These are phyloP conservation scores for Kwoniella newhampshirensis DNA, from an alignment of 768 basidiomycete genomes.

Conservation along the genomic window DNA sequence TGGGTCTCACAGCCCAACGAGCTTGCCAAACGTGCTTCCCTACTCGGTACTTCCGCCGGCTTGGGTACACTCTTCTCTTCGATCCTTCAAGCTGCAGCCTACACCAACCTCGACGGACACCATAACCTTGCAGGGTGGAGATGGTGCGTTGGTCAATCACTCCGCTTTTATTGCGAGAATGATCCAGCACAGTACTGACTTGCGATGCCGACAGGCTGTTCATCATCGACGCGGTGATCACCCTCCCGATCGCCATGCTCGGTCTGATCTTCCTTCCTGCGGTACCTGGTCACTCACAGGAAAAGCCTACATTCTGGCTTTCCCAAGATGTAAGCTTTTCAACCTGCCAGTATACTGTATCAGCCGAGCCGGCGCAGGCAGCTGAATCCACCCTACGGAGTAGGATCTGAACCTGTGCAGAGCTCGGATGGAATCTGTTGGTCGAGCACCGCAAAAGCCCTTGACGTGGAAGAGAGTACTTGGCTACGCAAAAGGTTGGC, in stretches of 20 bases:
- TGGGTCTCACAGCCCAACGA: too few species aligned
- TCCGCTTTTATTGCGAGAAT: too few species aligned
- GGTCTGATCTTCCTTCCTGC: conserved; percentile 29
- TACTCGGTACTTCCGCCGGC: conserved; percentile 37
- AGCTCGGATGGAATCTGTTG: conserved; percentile 1
- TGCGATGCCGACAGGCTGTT: conserved; percentile 11
- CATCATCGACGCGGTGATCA: conserved; percentile 25
- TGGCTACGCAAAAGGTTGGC: neutral
- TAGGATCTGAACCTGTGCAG: conserved; percentile 5
- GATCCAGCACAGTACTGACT: too few species aligned
- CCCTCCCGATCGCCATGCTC: conserved; percentile 24
- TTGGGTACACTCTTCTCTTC: conserved; percentile 40
- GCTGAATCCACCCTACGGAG: conserved; percentile 10
- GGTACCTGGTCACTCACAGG: conserved; percentile 17
- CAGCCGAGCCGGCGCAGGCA: neutral
- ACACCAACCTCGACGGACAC: conserved; percentile 36
- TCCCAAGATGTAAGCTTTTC: conserved; percentile 3
- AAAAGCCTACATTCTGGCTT: conserved; percentile 15
- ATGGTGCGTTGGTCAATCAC: too few species aligned
- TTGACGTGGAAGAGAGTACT: conserved; percentile 4
- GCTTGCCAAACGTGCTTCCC: conserved; percentile 43
- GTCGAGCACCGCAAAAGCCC: conserved; percentile 3
- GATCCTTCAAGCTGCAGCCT: conserved; percentile 41
- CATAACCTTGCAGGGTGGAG: conserved; percentile 32
- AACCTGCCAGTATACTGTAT: neutral